phyloP scores from a whole-genome alignment of 1,284 basidiomycete genomes.

The Microbotryum intermedium region DNA sequence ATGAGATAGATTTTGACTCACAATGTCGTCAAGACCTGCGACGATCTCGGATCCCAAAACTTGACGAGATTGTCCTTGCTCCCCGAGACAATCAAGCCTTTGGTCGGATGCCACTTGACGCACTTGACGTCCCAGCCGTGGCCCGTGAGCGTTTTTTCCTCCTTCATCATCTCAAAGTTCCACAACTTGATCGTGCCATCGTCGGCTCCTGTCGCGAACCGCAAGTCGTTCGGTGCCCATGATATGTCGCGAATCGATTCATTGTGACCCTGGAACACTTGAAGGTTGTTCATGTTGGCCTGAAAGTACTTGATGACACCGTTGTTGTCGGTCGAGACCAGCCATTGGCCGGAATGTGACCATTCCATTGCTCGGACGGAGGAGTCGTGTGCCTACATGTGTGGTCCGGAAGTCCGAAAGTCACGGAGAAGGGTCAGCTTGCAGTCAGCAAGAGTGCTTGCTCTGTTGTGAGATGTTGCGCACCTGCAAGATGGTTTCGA shows the following conservation, averaged over 20 bases:
- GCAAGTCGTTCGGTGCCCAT: constrained; percentile 81
- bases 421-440: background rate
- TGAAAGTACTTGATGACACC: constrained; percentile 98
- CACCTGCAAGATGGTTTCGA: constrained; percentile 89
- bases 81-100: constrained; percentile 86
- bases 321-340: constrained; percentile 84
- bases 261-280: constrained; percentile 84
- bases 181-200: constrained; percentile 90
- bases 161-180: constrained; percentile 83
- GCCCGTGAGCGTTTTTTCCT: constrained; percentile 73
- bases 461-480: background rate
- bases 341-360: constrained; percentile 80
- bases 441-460: background rate
- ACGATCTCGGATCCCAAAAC: constrained; percentile 95
- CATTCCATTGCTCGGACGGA: constrained; percentile 84
- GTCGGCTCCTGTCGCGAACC: constrained; percentile 90
- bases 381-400: constrained; percentile 83
- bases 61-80: constrained; percentile 98
- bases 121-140: constrained; percentile 99
- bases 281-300: constrained; percentile 96
- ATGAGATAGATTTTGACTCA: constrained; percentile 41
- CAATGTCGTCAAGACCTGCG: constrained; percentile 76
- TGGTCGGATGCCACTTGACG: constrained; percentile 95
- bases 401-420: too few relatives aligned
- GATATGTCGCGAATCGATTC: constrained; percentile 70